Conservation (phyloP, 2,329 filamentous ascomycete species). For the Fusarium anguioides region DNA sequence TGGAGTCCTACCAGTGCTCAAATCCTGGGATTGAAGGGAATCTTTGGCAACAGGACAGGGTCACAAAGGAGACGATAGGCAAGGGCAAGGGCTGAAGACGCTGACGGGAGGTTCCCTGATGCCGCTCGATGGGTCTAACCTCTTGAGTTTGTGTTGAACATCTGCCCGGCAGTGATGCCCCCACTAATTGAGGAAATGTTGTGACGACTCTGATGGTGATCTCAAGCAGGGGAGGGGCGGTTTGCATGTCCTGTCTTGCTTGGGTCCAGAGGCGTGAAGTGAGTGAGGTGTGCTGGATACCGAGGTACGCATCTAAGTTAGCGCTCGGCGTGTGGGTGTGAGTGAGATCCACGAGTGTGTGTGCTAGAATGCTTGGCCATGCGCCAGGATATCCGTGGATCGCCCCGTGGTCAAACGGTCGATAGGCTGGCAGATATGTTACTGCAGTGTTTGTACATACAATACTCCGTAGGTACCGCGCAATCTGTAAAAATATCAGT, state of each 20-base stretch:
- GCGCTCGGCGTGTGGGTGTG: conserved; percentile 30
- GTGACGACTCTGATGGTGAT: conserved; percentile 41
- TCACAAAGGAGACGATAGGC: conserved; percentile 29
- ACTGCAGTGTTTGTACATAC: background rate
- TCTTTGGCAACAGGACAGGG: conserved; percentile 36
- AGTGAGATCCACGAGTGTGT: conserved; percentile 42
- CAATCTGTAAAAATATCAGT: conserved; percentile 1
- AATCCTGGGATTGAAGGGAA: conserved; percentile 44
- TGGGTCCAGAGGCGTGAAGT: background rate
- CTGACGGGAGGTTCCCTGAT: conserved; percentile 41
- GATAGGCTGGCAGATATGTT: conserved; percentile 27
- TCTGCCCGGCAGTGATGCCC: conserved; percentile 42
- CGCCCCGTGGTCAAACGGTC: conserved; percentile 47
- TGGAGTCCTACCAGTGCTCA: conserved; percentile 39
- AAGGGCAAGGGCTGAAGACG: conserved; percentile 35
- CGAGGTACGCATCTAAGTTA: conserved; percentile 11
- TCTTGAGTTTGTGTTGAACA: conserved; percentile 31
- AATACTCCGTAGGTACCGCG: no score
- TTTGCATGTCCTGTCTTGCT: conserved; percentile 22
- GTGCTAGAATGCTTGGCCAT: conserved; percentile 39
- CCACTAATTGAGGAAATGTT: conserved; percentile 36
- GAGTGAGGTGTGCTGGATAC: conserved; percentile 21
- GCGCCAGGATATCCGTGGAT: conserved; percentile 44
- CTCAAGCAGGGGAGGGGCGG: conserved; percentile 36
- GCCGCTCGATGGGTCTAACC: conserved; percentile 38